phyloP scores from a whole-genome alignment of 345 rosid species.

The Eucalyptus globulus region DNA sequence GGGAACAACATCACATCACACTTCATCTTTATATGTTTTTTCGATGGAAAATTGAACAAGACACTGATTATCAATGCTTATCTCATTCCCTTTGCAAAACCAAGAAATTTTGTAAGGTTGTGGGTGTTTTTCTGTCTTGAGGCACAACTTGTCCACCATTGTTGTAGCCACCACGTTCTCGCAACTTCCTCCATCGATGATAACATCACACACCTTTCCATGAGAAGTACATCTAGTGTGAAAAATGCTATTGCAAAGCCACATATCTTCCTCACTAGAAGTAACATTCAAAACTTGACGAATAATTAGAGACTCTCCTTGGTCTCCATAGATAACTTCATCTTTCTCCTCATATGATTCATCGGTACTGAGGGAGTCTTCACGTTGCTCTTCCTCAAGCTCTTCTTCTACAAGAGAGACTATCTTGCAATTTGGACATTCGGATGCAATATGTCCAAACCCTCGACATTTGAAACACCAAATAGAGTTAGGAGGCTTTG shows the following conservation, averaged over 20 bases:
- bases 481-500: rapidly evolving
- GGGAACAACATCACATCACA: neutral
- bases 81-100: neutral
- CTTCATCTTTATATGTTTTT: neutral
- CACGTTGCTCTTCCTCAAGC: neutral
- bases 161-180: neutral
- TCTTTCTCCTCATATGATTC: neutral
- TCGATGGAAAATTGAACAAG: neutral
- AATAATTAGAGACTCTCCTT: neutral
- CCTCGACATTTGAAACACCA: neutral
- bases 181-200: neutral
- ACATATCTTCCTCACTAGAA: neutral
- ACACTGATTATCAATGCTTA: neutral
- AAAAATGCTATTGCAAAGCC: too few species aligned
- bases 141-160: neutral
- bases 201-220: neutral
- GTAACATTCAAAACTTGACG: neutral
- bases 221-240: neutral
- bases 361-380: rapidly evolving
- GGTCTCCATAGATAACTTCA: neutral
- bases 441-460: neutral
- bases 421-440: neutral
- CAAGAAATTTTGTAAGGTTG: neutral
- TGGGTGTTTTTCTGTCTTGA: neutral
- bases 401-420: neutral